These are phyloP conservation scores for Fusarium sororula DNA, from an alignment of 2,329 filamentous ascomycete genomes.

Conservation along the genomic window DNA sequence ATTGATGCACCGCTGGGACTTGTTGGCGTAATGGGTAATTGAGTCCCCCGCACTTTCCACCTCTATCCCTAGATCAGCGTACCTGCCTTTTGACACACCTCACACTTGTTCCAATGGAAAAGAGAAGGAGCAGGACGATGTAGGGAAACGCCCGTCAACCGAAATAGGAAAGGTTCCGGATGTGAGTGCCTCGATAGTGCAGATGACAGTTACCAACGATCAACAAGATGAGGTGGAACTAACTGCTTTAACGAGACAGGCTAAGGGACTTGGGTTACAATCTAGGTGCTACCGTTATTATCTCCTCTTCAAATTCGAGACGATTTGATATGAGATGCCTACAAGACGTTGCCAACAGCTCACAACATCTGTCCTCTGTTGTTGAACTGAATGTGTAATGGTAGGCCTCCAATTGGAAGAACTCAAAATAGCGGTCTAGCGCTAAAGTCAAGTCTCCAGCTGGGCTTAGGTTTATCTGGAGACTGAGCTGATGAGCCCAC, in stretches of 20 bases:
- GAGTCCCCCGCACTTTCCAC: constrained; percentile 31
- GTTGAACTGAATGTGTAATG: constrained; percentile 40
- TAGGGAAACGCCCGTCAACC: constrained; percentile 24
- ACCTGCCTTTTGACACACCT: constrained; percentile 34
- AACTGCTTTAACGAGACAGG: constrained; percentile 23
- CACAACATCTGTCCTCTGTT: constrained; percentile 1
- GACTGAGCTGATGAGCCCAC: constrained; percentile 26
- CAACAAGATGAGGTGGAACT: constrained; percentile 28
- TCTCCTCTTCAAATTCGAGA: neutral
- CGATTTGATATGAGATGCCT: neutral
- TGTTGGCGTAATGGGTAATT: constrained; percentile 13
- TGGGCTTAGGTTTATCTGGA: constrained; percentile 19
- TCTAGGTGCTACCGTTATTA: constrained; percentile 11
- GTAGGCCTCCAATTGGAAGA: constrained; percentile 48
- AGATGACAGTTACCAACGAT: constrained; percentile 34
- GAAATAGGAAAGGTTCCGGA: constrained; percentile 36
- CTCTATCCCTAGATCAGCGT: constrained; percentile 35
- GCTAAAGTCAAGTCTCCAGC: neutral
- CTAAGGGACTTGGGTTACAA: constrained; percentile 18
- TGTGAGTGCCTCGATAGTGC: constrained; percentile 25
- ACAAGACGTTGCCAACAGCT: neutral
- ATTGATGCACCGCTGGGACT: neutral
- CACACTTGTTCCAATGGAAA: constrained; percentile 14
- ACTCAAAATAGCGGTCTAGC: constrained; percentile 42
- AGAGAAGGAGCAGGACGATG: constrained; percentile 24